Conservation (phyloP, 1,284 basidiomycete species). For the Pyrrhoderma noxium region DNA sequence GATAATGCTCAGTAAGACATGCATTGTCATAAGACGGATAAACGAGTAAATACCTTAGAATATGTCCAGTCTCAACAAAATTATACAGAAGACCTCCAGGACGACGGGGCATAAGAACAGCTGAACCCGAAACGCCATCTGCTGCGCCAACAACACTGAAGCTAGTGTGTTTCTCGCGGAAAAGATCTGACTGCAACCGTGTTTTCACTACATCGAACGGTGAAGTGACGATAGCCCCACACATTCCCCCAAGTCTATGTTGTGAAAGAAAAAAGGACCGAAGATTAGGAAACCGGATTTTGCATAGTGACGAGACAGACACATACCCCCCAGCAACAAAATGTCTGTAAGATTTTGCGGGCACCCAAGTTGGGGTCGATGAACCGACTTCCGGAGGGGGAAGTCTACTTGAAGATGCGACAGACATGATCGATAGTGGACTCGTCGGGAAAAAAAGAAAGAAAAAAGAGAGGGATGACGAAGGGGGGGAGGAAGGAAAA, state of each 20-base stretch:
- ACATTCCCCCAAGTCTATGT: constrained; percentile 89
- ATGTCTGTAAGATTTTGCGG: constrained; percentile 81
- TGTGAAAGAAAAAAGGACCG: background rate
- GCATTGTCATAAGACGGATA: no score
- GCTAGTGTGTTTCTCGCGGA: constrained; percentile 52
- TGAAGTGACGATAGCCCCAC: constrained; percentile 92
- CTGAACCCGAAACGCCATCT: constrained; percentile 33
- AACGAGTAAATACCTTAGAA: constrained; percentile 61
- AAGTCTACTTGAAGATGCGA: constrained; percentile 22
- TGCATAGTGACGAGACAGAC: background rate
- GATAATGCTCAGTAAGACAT: background rate
- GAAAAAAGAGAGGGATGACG: background rate
- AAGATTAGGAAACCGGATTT: background rate
- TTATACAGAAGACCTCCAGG: constrained; percentile 69
- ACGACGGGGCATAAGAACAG: constrained; percentile 37
- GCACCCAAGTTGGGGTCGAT: constrained; percentile 35
- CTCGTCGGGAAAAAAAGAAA: background rate
- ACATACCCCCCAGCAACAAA: constrained; percentile 82
- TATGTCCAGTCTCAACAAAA: constrained; percentile 91
- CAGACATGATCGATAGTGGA: constrained; percentile 2
- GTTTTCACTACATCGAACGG: constrained; percentile 99
- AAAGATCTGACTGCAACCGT: constrained; percentile 87
- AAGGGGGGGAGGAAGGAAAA: background rate
- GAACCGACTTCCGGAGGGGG: constrained; percentile 25
- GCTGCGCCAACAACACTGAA: constrained; percentile 37